phyloP scores from a whole-genome alignment of 1,284 basidiomycete genomes.

The Schizophyllum commune region DNA sequence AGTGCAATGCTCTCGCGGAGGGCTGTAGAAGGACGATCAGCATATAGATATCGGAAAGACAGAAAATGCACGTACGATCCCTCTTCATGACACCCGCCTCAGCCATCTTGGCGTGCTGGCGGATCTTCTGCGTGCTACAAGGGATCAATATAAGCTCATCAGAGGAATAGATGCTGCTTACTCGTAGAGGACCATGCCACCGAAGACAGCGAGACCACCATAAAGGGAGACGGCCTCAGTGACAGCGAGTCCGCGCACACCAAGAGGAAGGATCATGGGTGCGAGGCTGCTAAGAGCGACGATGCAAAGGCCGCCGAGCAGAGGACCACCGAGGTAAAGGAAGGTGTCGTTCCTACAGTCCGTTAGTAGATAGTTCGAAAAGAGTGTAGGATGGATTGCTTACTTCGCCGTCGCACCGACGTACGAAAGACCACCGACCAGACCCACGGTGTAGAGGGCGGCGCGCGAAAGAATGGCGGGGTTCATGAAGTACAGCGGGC shows the following conservation, averaged over 20 bases:
- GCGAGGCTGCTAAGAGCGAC: conserved; percentile 82
- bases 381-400: conserved; percentile 14
- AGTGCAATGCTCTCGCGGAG: conserved; percentile 74
- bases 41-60: background rate
- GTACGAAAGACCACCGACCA: conserved; percentile 80
- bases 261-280: conserved; percentile 80
- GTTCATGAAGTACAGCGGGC: conserved; percentile 78
- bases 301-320: conserved; percentile 80
- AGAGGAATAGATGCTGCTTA: conserved; percentile 27
- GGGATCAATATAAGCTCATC: conserved; percentile 5
- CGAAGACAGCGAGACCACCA: conserved; percentile 83
- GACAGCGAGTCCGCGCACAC: conserved; percentile 68
- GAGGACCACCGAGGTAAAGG: conserved; percentile 77
- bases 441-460: conserved; percentile 81
- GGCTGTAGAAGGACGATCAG: conserved; percentile 18
- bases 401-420: conserved; percentile 84
- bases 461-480: conserved; percentile 86
- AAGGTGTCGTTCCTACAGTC: conserved; percentile 64
- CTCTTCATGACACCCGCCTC: conserved; percentile 59
- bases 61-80: conserved; percentile 16
- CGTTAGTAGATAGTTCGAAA: background rate
- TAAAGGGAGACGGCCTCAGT: conserved; percentile 78
- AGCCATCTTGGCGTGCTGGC: conserved; percentile 69
- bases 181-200: conserved; percentile 86
- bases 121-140: conserved; percentile 70